Evolutionary conservation across 352 stramenopile species (phyloP), one percentile per base, ranked within the genome.

Genomic region (Pythium pectinolyticum): DNA sequence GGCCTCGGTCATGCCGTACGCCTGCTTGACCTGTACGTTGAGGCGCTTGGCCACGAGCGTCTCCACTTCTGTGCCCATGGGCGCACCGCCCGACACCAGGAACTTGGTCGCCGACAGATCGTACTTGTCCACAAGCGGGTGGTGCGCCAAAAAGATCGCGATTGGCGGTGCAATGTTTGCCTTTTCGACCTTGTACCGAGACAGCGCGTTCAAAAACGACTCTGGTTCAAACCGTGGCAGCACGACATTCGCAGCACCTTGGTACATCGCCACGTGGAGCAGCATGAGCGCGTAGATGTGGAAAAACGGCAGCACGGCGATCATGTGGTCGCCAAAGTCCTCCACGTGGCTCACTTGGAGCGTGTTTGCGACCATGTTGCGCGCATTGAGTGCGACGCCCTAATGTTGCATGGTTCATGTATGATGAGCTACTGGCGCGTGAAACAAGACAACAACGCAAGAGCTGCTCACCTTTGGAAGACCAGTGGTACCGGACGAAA

Each of bases 401-500:
- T 78, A n/a, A n/a, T n/a, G n/a, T n/a, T n/a, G n/a, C n/a, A n/a
- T n/a, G n/a, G n/a, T n/a, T n/a, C n/a, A n/a, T n/a, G n/a, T n/a
- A n/a, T n/a, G n/a, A n/a, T n/a, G n/a, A n/a, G n/a, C n/a, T n/a
- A n/a, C n/a, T n/a, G n/a, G n/a, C n/a, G n/a, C n/a, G n/a, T n/a
- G n/a, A n/a, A n/a, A n/a, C n/a, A n/a, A n/a, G n/a, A n/a, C n/a
- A n/a, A n/a, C n/a, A n/a, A n/a, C n/a, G 10, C 53, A 34, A 11
- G 32, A 17, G 37, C 35, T 28, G 22, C 3, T 19, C 40, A 49
- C 41, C 54, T 91, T 99, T 2, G 94, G 91, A 3, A 87, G 52
- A 24, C 96, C 94, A 8, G 95, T 98, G 8, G 95, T 98, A 45
- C 96, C 95, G 30, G 80, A 97, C 20, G 92, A 98, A 70, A 98